These are phyloP conservation scores for Marasmius tenuissimus DNA, from an alignment of 1,284 basidiomycete genomes.

Conservation along the genomic window DNA sequence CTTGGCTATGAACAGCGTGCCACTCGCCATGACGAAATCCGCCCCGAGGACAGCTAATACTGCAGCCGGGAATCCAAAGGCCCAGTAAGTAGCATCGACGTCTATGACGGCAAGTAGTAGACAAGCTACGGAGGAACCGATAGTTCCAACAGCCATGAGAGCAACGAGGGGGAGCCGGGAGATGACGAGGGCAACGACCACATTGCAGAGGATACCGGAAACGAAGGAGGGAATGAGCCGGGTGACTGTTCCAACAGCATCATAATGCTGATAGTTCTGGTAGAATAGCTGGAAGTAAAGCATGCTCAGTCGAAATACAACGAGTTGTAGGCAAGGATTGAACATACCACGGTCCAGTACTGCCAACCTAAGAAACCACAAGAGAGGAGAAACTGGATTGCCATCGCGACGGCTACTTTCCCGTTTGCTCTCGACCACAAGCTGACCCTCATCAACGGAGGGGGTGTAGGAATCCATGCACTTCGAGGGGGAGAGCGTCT, in stretches of 20 bases:
- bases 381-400: conserved; percentile 72
- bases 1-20: conserved; percentile 76
- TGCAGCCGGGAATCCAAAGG: conserved; percentile 78
- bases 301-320: background rate
- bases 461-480: conserved; percentile 39
- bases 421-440: conserved; percentile 70
- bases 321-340: background rate
- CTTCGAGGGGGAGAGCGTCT: conserved; percentile 28
- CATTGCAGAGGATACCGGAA: conserved; percentile 68
- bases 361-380: conserved; percentile 57
- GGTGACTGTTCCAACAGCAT: conserved; percentile 70
- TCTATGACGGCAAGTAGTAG: conserved; percentile 75
- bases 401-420: conserved; percentile 63
- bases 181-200: conserved; percentile 64
- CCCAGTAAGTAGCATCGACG: conserved; percentile 70
- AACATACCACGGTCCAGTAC: conserved; percentile 55
- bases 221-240: conserved; percentile 79
- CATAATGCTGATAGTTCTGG: conserved; percentile 56
- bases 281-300: conserved; percentile 55
- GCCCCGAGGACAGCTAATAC: conserved; percentile 73
- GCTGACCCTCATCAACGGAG: conserved; percentile 68
- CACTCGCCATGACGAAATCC: conserved; percentile 77
- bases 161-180: conserved; percentile 54
- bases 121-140: conserved; percentile 37
- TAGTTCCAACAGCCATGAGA: conserved; percentile 48